Base-by-base conservation (phyloP, 805 yeast genomes). In the Starmerella apicola region DNA sequence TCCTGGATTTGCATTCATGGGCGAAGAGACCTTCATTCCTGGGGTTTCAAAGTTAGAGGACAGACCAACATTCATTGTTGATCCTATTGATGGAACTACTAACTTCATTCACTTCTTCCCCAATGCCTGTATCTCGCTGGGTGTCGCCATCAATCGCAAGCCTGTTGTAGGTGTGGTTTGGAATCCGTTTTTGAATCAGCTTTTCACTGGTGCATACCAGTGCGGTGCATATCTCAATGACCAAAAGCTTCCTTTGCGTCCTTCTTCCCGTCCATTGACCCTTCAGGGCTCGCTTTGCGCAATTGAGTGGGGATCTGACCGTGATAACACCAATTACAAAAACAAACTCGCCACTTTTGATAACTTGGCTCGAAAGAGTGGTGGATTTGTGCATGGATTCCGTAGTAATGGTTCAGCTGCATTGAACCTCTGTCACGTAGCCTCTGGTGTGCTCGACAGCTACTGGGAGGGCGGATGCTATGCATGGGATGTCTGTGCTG, bases 391-490 rank as follows among this genome's bases (percentile, higher is more conserved):
- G 27, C 81, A 76, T 50, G 81, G 81, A 0, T 71, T 71, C 52
- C 65, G 81, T 53, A 63, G 72, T 17, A 57, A 72, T 40, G 81
- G 81, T 3, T 72, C 78, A 16, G 80, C 81, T 0, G 81, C 81
- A 5, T 65, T 75, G 68, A 74, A 74, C 51, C 56, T 73, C 28
- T 67, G 76, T 34, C 67, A 69, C 33, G 72, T 71, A 4, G 79
- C 81, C 1, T 62, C 70, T 3, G 81, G 81, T 5, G 63, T 63
- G 42, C 44, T 74, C 21, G 81, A 76, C 51, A 66, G 73, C 3
- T 76, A 76, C 56, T 76, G 81, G 79, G 79, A 74, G 56, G 79
- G 78, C 36, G 79, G 79, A n/a, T 73, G 78, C 52, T 72, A 68
- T 53, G 70, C 74, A 19, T 76, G 81, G 81, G 81, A 76, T 52